These are phyloP conservation scores for Leersia perrieri DNA, from an alignment of 176 grass and related monocot species.

Conservation along the genomic window DNA sequence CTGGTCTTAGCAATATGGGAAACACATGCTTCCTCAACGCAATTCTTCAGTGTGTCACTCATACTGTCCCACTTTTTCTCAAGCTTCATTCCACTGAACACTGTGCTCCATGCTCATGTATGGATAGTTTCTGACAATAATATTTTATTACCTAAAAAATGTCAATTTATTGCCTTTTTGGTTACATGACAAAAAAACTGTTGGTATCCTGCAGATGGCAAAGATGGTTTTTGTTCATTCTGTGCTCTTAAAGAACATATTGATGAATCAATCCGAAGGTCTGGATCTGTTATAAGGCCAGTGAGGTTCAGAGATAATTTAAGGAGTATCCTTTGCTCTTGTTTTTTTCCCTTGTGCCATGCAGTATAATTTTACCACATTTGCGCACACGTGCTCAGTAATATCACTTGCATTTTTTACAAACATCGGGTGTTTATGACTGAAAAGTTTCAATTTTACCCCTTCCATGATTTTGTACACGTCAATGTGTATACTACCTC, in stretches of 20 bases:
- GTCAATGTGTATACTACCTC: neutral
- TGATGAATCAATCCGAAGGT: constrained; percentile 46
- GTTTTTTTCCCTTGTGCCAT: neutral
- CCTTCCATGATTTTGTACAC: neutral
- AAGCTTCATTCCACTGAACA: constrained; percentile 55
- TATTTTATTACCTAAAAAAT: neutral
- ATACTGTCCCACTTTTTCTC: constrained; percentile 74
- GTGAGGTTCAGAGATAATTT: constrained; percentile 67
- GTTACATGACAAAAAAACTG: neutral
- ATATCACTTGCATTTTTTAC: neutral
- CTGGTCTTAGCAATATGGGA: constrained; percentile 81
- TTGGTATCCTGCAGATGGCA: constrained; percentile 43
- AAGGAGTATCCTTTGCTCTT: constrained; percentile 81
- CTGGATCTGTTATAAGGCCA: constrained; percentile 62
- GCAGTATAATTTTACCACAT: constrained; percentile 5
- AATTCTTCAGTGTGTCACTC: constrained; percentile 88
- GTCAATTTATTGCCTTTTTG: neutral
- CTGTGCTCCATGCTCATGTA: constrained; percentile 57
- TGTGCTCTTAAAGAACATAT: constrained; percentile 80
- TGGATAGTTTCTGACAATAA: constrained; percentile 14
- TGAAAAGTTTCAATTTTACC: neutral
- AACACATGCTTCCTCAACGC: constrained; percentile 93
- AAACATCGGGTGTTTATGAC: neutral
- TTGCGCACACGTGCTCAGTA: neutral
- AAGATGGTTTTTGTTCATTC: constrained; percentile 75